These are phyloP conservation scores for Auxenochlorella protothecoides DNA, from an alignment of 139 green algal species.

Conservation along the genomic window DNA sequence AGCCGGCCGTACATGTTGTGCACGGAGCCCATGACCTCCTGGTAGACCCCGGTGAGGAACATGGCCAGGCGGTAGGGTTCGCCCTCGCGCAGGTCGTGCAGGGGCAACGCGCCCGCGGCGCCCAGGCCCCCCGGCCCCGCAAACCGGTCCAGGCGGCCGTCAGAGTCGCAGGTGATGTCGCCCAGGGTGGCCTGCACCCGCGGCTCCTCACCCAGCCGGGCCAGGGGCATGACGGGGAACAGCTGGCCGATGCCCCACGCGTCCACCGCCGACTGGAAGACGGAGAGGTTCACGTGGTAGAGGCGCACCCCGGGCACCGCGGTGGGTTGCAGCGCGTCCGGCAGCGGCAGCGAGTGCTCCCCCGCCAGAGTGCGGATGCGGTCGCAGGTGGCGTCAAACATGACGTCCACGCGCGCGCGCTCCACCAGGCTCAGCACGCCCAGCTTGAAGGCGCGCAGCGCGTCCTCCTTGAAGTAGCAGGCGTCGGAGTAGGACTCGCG, in stretches of 20 bases:
- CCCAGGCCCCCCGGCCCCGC: neutral
- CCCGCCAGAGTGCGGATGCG: constrained; percentile 19
- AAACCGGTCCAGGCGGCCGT: constrained; percentile 49
- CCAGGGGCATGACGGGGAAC: constrained; percentile 55
- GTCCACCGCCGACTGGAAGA: constrained; percentile 53
- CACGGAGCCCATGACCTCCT: constrained; percentile 48
- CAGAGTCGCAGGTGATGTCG: constrained; percentile 56
- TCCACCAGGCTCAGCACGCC: constrained; percentile 48
- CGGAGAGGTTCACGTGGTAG: constrained; percentile 22
- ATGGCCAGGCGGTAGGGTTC: constrained; percentile 43
- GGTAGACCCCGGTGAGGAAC: constrained; percentile 36
- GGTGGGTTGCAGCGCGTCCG: constrained; percentile 20
- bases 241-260: constrained; percentile 59
- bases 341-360: constrained; percentile 15
- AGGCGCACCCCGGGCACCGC: constrained; percentile 8
- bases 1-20: constrained; percentile 62
- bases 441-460: constrained; percentile 47
- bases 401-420: constrained; percentile 38
- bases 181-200: constrained; percentile 33
- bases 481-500: constrained; percentile 48
- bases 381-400: constrained; percentile 33
- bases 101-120: constrained; percentile 19
- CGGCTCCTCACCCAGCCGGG: constrained; percentile 43
- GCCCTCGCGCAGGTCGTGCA: constrained; percentile 31
- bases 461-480: constrained; percentile 53